Base-by-base conservation (phyloP, 148 eudicot species). In the Pharnaceum exiguum region DNA sequence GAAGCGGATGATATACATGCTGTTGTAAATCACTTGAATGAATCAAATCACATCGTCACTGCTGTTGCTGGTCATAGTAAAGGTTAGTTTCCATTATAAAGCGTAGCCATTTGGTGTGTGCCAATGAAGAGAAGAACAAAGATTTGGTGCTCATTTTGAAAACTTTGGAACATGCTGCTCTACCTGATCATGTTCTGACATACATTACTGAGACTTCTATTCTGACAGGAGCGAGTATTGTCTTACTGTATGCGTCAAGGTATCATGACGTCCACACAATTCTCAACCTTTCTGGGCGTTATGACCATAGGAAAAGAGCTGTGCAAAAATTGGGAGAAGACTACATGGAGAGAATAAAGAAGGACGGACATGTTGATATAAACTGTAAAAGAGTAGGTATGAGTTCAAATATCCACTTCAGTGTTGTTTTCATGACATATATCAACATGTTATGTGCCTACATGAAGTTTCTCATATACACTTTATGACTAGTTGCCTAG, bases 1-100 rank as follows among this genome's bases (percentile, higher is more conserved):
- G 97, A 90, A 75, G 80, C 65, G 31, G 95, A 84, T 52, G 97
- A 90, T 65, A 64, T 86, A 33, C 55, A 58, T 51, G 75, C 91
- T 15, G 91, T 90, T 37, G 74, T 84, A 53, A 73, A 84, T 47
- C 62, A 90, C 71, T 78, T 86, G 44, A 72, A 48, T 31, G 78
- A 69, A 25, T 48, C 23, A 58, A 69, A 68, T 33, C 95, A 83
- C 17, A 40, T 10, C 17, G 77, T 72, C 48, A 69, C 53, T 78
- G 85, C 90, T 27, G 68, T 90, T 56, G 62, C 86, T 48, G 95
- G 95, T 22, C 97, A 90, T 57, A 90, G 97, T 75, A 90, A 86
- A 86, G 97, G 97, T 86, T 69, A 46, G 49, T 43, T 44, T 4
- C 10, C 30, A 51, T 43, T n/a, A n/a, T n/a, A n/a, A n/a, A n/a